Base-by-base conservation (phyloP, 805 yeast species). In the Grigorovia jiainica region DNA sequence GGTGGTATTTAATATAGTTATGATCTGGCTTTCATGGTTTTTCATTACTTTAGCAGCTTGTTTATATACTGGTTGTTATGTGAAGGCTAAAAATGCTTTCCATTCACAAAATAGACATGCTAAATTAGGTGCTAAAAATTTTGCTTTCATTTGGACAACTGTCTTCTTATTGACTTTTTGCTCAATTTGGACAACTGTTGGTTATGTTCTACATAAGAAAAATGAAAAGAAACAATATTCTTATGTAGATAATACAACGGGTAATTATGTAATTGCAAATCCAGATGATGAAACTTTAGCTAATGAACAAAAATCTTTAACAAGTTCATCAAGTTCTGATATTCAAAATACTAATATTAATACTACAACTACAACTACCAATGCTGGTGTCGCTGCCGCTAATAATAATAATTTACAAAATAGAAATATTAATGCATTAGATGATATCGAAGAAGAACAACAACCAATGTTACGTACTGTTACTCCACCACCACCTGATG, bases 81-180 rank as follows among this genome's bases (percentile, higher is more conserved):
- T 69, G 7, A 70, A 65, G 51, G 82, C 80, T 6, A 69, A 70
- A 40, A 59, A 68, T 31, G 67, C 66, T 2, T 78, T 77, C 59
- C 61, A 59, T 9, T 50, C 65, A 34, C 66, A 60, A 25, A 73
- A 74, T n/a, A 54, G 60, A 16, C 15, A 42, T 15, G 68, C 82
- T 2, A 56, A 49, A 3, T 33, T 78, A 33, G 80, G 81, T 11
- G 56, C 63, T 7, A 68, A 67, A 34, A 64, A 71, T 58, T 67
- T 82, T 57, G 86, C 77, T 11, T 72, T 80, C 45, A 61, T 77
- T 30, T 84, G 94, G 94, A 51, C 57, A 3, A 42, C 52, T 7
- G 57, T 52, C 4, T 52, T 52, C 23, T 42, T 55, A 37, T 29
- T 55, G 27, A 23, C 52, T 32, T 35, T 42, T 5, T 50, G 49